phyloP scores from a whole-genome alignment of 306 rosid species.

The Quercus alba region DNA sequence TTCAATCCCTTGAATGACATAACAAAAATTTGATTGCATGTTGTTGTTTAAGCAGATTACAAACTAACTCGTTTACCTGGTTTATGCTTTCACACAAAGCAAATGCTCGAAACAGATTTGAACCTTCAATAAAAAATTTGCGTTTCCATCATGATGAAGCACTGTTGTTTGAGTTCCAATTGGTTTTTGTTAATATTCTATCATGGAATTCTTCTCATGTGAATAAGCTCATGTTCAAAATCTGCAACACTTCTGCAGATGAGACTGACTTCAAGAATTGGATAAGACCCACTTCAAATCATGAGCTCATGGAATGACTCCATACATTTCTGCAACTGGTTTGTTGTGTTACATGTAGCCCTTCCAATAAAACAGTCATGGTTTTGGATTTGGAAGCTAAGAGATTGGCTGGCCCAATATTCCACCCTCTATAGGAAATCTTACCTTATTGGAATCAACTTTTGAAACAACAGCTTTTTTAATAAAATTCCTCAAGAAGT shows the following conservation, averaged over 20 bases:
- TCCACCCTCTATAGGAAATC: constrained; percentile 38
- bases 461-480: constrained; percentile 20
- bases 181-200: not conserved
- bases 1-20: too few relatives aligned
- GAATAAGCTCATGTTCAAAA: constrained; percentile 7
- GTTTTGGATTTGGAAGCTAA: constrained; percentile 12
- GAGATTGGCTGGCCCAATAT: constrained; percentile 20
- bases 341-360: constrained; percentile 36
- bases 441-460: constrained; percentile 22
- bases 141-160: not conserved
- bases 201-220: not conserved
- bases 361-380: constrained; percentile 17
- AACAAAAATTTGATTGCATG: too few relatives aligned
- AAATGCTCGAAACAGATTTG: too few relatives aligned
- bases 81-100: too few relatives aligned
- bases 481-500: constrained; percentile 37
- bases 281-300: constrained; percentile 33
- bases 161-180: not conserved
- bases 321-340: constrained; percentile 36
- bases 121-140: too few relatives aligned
- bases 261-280: constrained; percentile 33
- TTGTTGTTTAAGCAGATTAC: too few relatives aligned
- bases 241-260: constrained; percentile 4
- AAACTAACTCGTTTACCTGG: too few relatives aligned
- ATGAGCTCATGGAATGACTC: constrained; percentile 48